Evolutionary conservation across 371 early-diverging fungal genomes (phyloP), one percentile per base, ranked within the genome.

Genomic region (Rhizopus delemar): DNA sequence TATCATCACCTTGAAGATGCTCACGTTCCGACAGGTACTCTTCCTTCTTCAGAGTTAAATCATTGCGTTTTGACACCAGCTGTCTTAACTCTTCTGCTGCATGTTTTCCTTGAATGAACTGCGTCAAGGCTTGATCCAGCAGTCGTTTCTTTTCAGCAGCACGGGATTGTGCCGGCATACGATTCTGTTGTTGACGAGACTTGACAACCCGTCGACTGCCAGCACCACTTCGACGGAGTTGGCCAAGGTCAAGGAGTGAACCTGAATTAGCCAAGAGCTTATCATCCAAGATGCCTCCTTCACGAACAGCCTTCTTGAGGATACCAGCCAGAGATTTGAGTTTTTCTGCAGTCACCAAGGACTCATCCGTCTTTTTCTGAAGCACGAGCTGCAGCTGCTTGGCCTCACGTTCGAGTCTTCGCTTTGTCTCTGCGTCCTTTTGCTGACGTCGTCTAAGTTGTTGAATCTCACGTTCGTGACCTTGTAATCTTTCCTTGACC

Each of bases 381-480:
- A 81, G 74, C 33, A 76, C 59, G 11, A 77, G 36, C 33, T 82
- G 79, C 69, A 87, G 84, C 35, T 86, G 65, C 59, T 89, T 84
- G 45, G 80, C 75, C 59, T 86, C 86, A 12, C 77, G 71, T 62
- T 93, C 91, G 8, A 90, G 74, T 48, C 80, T 79, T 62, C 85
- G 84, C 22, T 82, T 83, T 16, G 74, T 66, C 43, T 91, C 90
- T 1, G 73, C 63, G 22, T 91, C 89, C 15, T 73, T 71, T 34
- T 70, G 71, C 70, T 92, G 91, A 29, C 85, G 81, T 8, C 88
- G 78, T 8, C 84, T 77, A 22, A 93, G 63, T 32, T 79, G 78
- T 35, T 90, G 87, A 56, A 93, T 86, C 63, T 92, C 91, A 38
- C 87, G 79, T 51, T 90, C 86, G 48, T 85, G 88, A 8, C 71